Percentiles rank a stretch among this genome's conserved stretches.
Evolutionary conservation across 495 filamentous ascomycete genomes (phyloP).

Genomic region (Lophiotrema nucula): DNA sequence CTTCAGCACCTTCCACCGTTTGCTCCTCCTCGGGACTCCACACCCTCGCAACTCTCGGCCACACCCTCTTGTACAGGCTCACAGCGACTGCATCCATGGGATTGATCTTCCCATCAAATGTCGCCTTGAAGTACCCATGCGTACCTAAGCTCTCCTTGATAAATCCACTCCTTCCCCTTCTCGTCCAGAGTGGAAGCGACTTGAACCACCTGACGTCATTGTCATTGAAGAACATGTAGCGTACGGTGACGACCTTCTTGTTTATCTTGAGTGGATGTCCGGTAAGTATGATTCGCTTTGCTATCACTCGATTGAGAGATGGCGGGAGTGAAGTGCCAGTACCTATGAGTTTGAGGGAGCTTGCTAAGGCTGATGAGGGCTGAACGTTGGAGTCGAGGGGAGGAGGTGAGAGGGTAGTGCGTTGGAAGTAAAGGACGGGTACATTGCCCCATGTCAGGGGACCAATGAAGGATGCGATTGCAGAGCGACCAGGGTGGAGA

Average conservation of each 20-base stretch:
- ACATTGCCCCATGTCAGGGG: conserved; percentile 91
- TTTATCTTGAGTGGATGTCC: conserved; percentile 98
- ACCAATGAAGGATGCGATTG: conserved; percentile 85
- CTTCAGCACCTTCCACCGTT: too few species aligned
- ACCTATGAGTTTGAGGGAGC: conserved; percentile 65
- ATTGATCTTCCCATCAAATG: conserved; percentile 92
- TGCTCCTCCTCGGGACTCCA: too few species aligned
- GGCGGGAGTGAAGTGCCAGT: conserved; percentile 83
- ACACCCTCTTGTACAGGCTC: conserved; percentile 90
- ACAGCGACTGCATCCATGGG: conserved; percentile 91
- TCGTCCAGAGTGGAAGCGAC: conserved; percentile 91
- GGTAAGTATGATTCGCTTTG: conserved; percentile 90
- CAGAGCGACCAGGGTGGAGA: conserved; percentile 84
- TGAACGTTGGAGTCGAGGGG: conserved; percentile 37
- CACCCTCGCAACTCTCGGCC: conserved; percentile 66
- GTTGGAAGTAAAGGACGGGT: conserved; percentile 82
- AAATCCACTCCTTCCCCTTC: conserved; percentile 78
- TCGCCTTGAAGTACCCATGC: conserved; percentile 98
- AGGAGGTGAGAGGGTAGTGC: conserved; percentile 19
- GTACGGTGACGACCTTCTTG: conserved; percentile 90
- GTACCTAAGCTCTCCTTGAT: conserved; percentile 94
- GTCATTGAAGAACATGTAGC: conserved; percentile 99
- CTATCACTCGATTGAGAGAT: conserved; percentile 75
- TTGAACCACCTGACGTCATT: conserved; percentile 98
- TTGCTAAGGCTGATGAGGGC: conserved; percentile 36